Percentiles rank a stretch among this genome's conserved stretches.
Conservation (phyloP, 106 monocot genomes). For the Ottelia alismoides region DNA sequence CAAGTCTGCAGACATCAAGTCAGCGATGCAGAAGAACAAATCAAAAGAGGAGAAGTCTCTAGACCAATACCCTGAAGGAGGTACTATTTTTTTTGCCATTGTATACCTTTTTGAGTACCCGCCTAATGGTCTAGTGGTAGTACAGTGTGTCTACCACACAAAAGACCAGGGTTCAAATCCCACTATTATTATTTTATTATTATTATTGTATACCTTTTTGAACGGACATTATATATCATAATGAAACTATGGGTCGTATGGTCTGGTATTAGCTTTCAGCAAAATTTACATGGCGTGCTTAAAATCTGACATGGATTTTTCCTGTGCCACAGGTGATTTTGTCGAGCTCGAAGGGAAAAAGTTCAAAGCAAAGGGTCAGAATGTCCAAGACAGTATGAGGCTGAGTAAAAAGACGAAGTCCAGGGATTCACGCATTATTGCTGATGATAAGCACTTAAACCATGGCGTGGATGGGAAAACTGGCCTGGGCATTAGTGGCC, state of each 20-base stretch:
- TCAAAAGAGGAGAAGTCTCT: constrained; percentile 24
- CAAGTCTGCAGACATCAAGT: constrained; percentile 23
- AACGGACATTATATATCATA: too few species aligned
- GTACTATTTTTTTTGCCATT: constrained; percentile 17
- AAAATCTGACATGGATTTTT: too few species aligned
- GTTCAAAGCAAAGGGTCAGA: constrained; percentile 56
- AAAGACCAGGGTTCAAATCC: neutral
- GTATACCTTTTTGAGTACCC: neutral
- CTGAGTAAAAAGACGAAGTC: constrained; percentile 56
- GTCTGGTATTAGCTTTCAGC: too few species aligned
- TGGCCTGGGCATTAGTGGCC: constrained; percentile 9
- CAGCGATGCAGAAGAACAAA: constrained; percentile 26
- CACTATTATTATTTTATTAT: neutral
- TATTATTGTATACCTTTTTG: neutral
- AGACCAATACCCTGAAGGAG: constrained; percentile 38
- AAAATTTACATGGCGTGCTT: too few species aligned
- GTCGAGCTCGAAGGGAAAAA: constrained; percentile 27
- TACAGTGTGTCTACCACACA: neutral
- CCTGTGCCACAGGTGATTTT: constrained; percentile 30
- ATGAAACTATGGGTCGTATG: too few species aligned
- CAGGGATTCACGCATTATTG: constrained; percentile 15
- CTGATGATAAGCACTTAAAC: constrained; percentile 23
- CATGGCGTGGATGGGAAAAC: constrained; percentile 17
- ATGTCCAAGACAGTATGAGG: constrained; percentile 30
- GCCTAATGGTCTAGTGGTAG: neutral